Conservation (phyloP, 257 asterid genomes). For the Solanum chiquidenum region DNA sequence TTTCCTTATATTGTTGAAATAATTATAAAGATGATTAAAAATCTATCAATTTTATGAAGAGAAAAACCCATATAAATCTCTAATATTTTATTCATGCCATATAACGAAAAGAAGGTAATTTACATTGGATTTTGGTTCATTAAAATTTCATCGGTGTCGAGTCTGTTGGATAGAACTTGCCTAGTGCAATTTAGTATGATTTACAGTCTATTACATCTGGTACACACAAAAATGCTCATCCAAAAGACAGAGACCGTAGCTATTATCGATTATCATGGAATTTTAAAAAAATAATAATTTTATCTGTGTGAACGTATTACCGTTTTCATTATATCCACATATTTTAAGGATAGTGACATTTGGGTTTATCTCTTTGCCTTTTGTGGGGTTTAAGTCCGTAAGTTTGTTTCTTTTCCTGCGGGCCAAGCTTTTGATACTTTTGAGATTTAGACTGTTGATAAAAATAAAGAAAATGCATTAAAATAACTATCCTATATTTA, state of each 20-base stretch:
- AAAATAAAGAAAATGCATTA: background rate
- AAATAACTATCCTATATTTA: background rate
- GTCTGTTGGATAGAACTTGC: background rate
- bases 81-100: background rate
- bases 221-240: background rate
- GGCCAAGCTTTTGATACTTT: background rate
- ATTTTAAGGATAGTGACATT: background rate
- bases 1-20: background rate
- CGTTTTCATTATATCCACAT: background rate
- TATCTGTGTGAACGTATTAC: background rate
- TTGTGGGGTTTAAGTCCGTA: background rate
- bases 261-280: too few species aligned
- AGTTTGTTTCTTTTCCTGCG: background rate
- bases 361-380: background rate
- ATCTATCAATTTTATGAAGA: background rate
- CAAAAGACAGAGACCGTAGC: background rate
- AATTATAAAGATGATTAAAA: background rate
- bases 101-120: background rate
- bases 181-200: too few species aligned
- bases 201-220: background rate
- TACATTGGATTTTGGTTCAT: background rate
- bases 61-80: background rate
- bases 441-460: background rate
- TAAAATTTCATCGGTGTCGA: background rate
- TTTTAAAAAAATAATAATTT: too few species aligned